Percentiles rank a stretch among this genome's conserved stretches.
Evolutionary conservation across 768 basidiomycete species (phyloP).

Genomic region (Psilocybe cyanescens): DNA sequence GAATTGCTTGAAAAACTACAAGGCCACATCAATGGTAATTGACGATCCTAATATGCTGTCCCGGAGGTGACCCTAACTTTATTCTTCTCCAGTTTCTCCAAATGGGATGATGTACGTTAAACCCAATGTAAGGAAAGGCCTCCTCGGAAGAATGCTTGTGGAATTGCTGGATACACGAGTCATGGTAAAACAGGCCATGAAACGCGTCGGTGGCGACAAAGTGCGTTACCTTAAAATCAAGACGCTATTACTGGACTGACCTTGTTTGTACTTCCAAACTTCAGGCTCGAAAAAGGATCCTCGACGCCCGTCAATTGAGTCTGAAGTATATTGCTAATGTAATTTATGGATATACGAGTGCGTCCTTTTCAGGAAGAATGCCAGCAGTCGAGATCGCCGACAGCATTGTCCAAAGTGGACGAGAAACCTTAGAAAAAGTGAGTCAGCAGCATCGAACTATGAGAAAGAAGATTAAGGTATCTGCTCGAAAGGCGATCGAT

Average conservation of each 20-base stretch:
- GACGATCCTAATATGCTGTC: not conserved
- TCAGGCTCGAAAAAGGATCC: constrained; percentile 72
- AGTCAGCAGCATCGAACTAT: constrained; percentile 6
- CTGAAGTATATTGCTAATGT: constrained; percentile 95
- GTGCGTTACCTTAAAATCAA: constrained; percentile 37
- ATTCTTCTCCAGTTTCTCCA: constrained; percentile 70
- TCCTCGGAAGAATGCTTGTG: constrained; percentile 88
- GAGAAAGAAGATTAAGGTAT: not conserved
- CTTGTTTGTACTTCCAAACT: constrained; percentile 4
- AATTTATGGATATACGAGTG: constrained; percentile 95
- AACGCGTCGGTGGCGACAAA: constrained; percentile 74
- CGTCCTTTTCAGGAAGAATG: constrained; percentile 96
- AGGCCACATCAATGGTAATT: constrained; percentile 77
- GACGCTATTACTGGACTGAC: not conserved
- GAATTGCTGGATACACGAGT: constrained; percentile 94
- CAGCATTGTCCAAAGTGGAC: constrained; percentile 94
- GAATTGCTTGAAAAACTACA: constrained; percentile 72
- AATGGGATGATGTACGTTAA: constrained; percentile 97
- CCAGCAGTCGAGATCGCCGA: constrained; percentile 98
- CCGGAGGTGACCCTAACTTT: not conserved
- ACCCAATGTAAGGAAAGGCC: constrained; percentile 77
- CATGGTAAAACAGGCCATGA: constrained; percentile 99
- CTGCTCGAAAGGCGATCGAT: constrained; percentile 70
- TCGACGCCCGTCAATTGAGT: constrained; percentile 91
- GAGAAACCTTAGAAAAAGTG: constrained; percentile 95